Conservation (phyloP, 1,284 basidiomycete genomes). For the Leccinum subrobustum region DNA sequence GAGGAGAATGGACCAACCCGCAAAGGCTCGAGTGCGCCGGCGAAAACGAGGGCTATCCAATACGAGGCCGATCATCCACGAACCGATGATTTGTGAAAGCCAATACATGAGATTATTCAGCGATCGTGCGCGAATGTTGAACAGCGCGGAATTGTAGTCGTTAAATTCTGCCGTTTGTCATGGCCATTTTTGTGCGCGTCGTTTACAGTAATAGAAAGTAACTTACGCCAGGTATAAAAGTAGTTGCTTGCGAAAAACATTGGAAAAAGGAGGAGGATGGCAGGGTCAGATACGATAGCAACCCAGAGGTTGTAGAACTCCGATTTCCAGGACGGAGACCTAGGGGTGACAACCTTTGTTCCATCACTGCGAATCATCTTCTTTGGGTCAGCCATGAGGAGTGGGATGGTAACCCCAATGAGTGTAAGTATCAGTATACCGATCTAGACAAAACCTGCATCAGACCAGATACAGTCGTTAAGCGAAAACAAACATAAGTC, state of each 20-base stretch:
- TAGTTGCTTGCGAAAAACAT: constrained; percentile 39
- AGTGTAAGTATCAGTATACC: constrained; percentile 36
- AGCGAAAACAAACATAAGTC: constrained; percentile 28
- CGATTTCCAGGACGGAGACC: constrained; percentile 38
- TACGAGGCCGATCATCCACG: constrained; percentile 37
- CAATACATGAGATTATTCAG: constrained; percentile 40
- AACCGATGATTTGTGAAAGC: constrained; percentile 38
- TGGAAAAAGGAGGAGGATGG: constrained; percentile 37
- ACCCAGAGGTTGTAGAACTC: constrained; percentile 35
- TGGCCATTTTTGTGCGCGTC: background rate
- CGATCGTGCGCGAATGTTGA: constrained; percentile 37
- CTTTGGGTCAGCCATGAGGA: constrained; percentile 36
- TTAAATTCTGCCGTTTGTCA: constrained; percentile 32
- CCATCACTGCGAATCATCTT: constrained; percentile 39
- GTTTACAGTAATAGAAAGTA: background rate
- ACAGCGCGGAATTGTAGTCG: constrained; percentile 39
- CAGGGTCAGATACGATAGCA: constrained; percentile 35
- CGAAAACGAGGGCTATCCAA: constrained; percentile 42
- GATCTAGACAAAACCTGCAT: constrained; percentile 19
- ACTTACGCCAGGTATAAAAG: constrained; percentile 39
- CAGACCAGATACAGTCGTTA: background rate
- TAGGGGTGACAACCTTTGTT: constrained; percentile 30
- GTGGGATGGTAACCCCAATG: constrained; percentile 35
- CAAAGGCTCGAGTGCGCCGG: constrained; percentile 47
- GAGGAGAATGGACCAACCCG: constrained; percentile 45